Evolutionary conservation across 805 yeast species (phyloP).

Genomic region (Zygoascus flipseniorum): DNA sequence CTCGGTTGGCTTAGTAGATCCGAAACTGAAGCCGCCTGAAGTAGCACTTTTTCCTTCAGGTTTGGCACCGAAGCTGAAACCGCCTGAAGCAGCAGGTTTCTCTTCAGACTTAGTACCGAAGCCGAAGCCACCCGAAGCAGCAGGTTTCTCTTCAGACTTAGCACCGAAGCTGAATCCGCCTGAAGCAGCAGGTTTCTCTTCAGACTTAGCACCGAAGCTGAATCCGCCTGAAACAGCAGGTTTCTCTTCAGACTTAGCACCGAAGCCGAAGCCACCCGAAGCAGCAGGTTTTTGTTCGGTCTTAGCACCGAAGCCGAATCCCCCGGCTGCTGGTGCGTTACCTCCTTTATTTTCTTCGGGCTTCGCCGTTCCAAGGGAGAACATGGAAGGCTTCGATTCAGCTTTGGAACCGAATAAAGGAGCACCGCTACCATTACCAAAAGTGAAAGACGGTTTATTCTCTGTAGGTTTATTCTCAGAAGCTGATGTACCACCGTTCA

Average conservation of each 20-base stretch:
- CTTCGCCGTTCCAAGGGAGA: conserved; percentile 4
- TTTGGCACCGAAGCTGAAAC: not conserved
- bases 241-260: not conserved
- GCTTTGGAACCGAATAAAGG: conserved; percentile 2
- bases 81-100: not conserved
- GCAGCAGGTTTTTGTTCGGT: not conserved
- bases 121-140: not conserved
- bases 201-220: not conserved
- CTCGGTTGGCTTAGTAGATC: conserved; percentile 2
- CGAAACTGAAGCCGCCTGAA: not conserved
- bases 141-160: not conserved
- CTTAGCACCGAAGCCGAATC: not conserved
- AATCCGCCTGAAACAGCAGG: not conserved
- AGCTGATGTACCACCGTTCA: not conserved
- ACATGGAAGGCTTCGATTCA: conserved; percentile 2
- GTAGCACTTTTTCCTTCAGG: not conserved
- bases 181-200: not conserved
- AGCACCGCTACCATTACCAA: not conserved
- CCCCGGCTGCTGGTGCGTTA: conserved; percentile 7
- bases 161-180: not conserved
- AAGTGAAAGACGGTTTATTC: not conserved
- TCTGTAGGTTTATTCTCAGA: conserved; percentile 3
- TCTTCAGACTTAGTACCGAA: not conserved
- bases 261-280: not conserved
- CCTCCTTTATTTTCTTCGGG: not conserved